phyloP scores from a whole-genome alignment of 768 basidiomycete species.

The Amanita exitialis region DNA sequence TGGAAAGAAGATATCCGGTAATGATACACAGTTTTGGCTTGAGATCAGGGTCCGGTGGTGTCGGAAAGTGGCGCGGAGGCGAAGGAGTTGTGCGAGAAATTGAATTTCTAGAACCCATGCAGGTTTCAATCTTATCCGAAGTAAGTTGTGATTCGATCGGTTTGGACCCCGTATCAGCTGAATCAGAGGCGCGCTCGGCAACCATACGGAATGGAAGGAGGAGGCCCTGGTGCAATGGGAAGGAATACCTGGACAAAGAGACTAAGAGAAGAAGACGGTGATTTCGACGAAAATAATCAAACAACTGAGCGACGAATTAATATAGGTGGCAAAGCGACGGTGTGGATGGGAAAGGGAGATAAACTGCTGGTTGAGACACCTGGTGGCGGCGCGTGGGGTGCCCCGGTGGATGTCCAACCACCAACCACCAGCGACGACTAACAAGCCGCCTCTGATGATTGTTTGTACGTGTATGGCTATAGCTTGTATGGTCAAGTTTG shows the following conservation, averaged over 20 bases:
- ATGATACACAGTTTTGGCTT: constrained; percentile 77
- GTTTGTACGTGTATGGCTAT: not conserved
- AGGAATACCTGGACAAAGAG: constrained; percentile 85
- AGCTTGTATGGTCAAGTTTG: not conserved
- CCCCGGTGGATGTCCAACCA: constrained; percentile 14
- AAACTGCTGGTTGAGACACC: constrained; percentile 76
- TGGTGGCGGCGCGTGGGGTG: constrained; percentile 86
- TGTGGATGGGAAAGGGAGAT: constrained; percentile 86
- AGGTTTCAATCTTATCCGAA: constrained; percentile 85
- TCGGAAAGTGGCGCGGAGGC: constrained; percentile 68
- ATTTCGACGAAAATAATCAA: constrained; percentile 34
- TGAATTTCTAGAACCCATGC: constrained; percentile 72
- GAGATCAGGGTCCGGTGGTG: constrained; percentile 58
- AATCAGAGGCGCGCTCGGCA: constrained; percentile 69
- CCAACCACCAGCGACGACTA: constrained; percentile 8
- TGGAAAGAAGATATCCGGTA: constrained; percentile 92
- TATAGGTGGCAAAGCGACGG: constrained; percentile 81
- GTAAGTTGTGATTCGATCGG: constrained; percentile 23
- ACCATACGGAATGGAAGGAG: constrained; percentile 83
- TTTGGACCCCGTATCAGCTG: not conserved
- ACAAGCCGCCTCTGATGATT: constrained; percentile 21
- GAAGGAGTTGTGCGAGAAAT: constrained; percentile 80
- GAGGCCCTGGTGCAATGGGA: constrained; percentile 59
- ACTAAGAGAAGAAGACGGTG: constrained; percentile 56
- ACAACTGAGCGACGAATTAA: constrained; percentile 53